Conservation (phyloP, 441 rosid genomes). For the Raphanus hybrid region DNA sequence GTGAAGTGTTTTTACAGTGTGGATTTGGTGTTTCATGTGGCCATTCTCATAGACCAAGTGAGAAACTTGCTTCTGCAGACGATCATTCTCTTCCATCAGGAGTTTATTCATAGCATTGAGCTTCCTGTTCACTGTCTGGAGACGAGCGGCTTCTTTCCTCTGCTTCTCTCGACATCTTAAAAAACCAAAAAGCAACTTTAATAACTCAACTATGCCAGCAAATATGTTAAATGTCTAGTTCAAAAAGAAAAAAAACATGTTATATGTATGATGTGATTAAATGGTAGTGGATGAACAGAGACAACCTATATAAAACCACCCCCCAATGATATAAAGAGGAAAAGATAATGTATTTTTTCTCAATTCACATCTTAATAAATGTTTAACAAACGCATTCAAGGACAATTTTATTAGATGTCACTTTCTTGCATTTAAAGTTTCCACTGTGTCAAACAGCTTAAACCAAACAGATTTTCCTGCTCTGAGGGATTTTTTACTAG, state of each 20-base stretch:
- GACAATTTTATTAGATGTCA: constrained; percentile 41
- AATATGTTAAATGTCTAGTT: background rate
- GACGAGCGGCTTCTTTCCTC: constrained; percentile 89
- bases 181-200: background rate
- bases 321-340: constrained; percentile 24
- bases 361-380: background rate
- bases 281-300: constrained; percentile 25
- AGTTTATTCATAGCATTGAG: constrained; percentile 90
- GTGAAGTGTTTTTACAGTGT: constrained; percentile 55
- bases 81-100: constrained; percentile 96
- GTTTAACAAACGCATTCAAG: constrained; percentile 26
- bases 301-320: background rate
- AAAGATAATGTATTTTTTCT: background rate
- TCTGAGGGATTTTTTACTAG: background rate
- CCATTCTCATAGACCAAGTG: constrained; percentile 94
- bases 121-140: constrained; percentile 85
- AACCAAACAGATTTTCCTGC: constrained; percentile 17
- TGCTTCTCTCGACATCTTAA: constrained; percentile 92
- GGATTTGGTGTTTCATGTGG: constrained; percentile 76
- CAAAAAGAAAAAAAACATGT: too few relatives aligned
- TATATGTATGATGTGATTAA: background rate
- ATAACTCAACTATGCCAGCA: background rate
- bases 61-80: constrained; percentile 95
- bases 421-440: constrained; percentile 37
- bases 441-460: constrained; percentile 14